A percentile compares a stretch with the other conserved stretches of the same genome.
These are phyloP conservation scores for Termitomyces sp. DNA, from an alignment of 768 basidiomycete species.

Conservation along the genomic window DNA sequence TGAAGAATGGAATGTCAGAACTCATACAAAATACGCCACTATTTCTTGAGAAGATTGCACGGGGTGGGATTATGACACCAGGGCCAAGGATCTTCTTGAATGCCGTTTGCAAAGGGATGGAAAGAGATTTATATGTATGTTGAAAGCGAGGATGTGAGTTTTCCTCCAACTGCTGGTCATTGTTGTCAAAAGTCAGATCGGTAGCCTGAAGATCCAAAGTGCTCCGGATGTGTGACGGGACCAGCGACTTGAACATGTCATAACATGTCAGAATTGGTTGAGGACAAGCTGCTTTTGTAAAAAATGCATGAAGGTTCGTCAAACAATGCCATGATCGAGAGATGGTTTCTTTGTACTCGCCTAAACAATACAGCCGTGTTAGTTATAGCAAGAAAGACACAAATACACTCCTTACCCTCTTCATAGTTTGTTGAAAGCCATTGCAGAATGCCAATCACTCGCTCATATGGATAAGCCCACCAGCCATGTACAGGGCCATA, in stretches of 20 bases:
- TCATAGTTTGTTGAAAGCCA: neutral
- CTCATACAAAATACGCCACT: neutral
- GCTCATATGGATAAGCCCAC: slow-evolving; percentile 16
- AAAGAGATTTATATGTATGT: neutral
- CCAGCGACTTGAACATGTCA: neutral
- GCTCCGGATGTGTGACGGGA: neutral
- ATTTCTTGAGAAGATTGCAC: neutral
- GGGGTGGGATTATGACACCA: neutral
- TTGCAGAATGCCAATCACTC: slow-evolving; percentile 12
- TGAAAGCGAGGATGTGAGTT: neutral
- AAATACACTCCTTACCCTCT: neutral
- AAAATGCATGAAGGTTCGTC: neutral
- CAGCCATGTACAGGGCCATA: slow-evolving; percentile 24
- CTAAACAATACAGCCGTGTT: neutral
- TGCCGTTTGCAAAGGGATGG: neutral
- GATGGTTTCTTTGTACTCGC: neutral
- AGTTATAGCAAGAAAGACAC: neutral
- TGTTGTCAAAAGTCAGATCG: neutral
- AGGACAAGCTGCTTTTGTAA: neutral
- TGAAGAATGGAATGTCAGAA: neutral
- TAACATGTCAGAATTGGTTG: too few relatives aligned
- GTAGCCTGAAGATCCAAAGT: neutral
- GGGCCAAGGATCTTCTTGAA: neutral
- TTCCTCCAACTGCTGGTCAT: too few relatives aligned
- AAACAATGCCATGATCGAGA: neutral